Conservation (phyloP, 2,329 filamentous ascomycete genomes). For the Penicillium brasilianum region DNA sequence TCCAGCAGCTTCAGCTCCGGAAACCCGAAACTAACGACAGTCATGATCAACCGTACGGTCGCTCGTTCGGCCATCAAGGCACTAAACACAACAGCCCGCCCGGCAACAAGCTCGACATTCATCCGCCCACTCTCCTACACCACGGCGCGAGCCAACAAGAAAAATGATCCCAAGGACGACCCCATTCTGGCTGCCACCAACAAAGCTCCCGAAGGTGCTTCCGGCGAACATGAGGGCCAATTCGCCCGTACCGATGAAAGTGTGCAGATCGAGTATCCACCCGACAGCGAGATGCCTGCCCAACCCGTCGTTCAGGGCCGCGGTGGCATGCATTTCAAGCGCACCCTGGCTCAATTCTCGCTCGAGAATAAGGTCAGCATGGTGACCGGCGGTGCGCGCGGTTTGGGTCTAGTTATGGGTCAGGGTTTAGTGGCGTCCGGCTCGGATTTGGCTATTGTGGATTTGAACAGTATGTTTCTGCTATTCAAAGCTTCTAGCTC, state of each 20-base stretch:
- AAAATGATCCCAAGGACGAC: conserved; percentile 34
- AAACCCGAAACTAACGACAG: not conserved
- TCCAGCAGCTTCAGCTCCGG: not conserved
- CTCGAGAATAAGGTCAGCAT: conserved; percentile 82
- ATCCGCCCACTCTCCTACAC: conserved; percentile 40
- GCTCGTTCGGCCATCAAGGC: conserved; percentile 35
- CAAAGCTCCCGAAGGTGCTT: conserved; percentile 37
- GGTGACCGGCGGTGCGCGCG: conserved; percentile 88
- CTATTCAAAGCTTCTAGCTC: not conserved
- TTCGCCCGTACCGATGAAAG: conserved; percentile 80
- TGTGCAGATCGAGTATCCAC: conserved; percentile 79
- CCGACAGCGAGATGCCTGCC: conserved; percentile 72
- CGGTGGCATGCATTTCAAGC: conserved; percentile 80
- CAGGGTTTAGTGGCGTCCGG: conserved; percentile 89
- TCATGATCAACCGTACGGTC: conserved; percentile 38
- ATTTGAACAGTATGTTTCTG: conserved; percentile 78
- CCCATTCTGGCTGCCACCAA: conserved; percentile 35
- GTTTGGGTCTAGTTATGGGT: conserved; percentile 88
- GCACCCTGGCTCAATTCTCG: conserved; percentile 83
- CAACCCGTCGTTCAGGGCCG: conserved; percentile 74
- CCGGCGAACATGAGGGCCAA: conserved; percentile 62
- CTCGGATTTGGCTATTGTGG: conserved; percentile 87
- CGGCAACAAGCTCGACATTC: conserved; percentile 26
- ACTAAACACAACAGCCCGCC: conserved; percentile 27
- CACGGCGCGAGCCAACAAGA: conserved; percentile 30